phyloP scores from a whole-genome alignment of 306 rosid species.

The Sicyos baderoa region DNA sequence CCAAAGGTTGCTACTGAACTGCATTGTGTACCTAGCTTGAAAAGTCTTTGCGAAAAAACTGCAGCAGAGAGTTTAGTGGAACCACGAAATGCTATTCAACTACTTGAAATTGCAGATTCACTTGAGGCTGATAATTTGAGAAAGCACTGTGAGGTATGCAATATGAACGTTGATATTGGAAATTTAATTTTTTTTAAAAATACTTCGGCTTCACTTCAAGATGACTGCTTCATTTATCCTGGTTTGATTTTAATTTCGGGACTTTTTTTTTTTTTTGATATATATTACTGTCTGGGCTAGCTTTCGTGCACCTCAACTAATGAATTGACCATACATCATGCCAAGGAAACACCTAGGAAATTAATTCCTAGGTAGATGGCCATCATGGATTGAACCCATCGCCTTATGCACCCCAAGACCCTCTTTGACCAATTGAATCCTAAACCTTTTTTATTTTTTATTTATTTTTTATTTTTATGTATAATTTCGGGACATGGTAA shows the following conservation, averaged over 20 bases:
- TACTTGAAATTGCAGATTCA: constrained; percentile 86
- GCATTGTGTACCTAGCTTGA: constrained; percentile 56
- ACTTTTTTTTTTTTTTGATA: too few species aligned
- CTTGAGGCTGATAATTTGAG: constrained; percentile 69
- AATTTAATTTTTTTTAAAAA: not conserved
- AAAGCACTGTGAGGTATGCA: constrained; percentile 77
- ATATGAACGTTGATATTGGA: constrained; percentile 8
- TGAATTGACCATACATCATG: too few species aligned
- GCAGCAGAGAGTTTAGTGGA: constrained; percentile 86
- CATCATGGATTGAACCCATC: too few species aligned
- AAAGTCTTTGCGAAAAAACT: constrained; percentile 74
- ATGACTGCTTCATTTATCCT: not conserved
- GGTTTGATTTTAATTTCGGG: not conserved
- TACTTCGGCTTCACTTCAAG: not conserved
- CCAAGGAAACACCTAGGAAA: too few species aligned
- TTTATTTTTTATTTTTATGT: too few species aligned
- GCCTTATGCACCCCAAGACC: too few species aligned
- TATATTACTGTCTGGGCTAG: too few species aligned
- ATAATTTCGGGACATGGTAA: not conserved
- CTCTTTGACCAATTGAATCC: too few species aligned
- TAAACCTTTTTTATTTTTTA: too few species aligned
- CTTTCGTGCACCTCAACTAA: too few species aligned
- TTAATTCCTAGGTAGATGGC: too few species aligned
- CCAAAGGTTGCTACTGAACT: constrained; percentile 34
- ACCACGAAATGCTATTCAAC: constrained; percentile 80